These are phyloP conservation scores for Beauveria scarabaeidicola DNA, from an alignment of 2,329 filamentous ascomycete genomes.

Conservation along the genomic window DNA sequence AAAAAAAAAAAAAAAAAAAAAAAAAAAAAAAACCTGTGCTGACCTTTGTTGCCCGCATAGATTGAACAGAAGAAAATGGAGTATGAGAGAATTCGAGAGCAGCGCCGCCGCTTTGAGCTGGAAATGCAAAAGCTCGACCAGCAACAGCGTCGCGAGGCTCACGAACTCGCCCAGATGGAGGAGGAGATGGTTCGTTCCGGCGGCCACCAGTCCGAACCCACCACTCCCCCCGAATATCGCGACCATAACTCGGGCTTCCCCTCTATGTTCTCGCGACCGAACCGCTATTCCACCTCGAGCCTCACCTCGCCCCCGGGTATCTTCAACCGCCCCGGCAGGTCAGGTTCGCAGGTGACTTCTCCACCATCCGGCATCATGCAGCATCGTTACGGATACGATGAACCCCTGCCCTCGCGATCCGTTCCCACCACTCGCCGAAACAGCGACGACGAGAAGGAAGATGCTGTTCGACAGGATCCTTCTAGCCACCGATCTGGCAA, in stretches of 20 bases:
- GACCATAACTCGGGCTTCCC: constrained; percentile 65
- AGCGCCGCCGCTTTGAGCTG: constrained; percentile 80
- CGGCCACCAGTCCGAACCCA: constrained; percentile 86
- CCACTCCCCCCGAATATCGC: constrained; percentile 88
- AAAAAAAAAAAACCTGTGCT: constrained; percentile 17
- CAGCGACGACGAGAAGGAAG: constrained; percentile 82
- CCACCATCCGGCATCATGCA: constrained; percentile 58
- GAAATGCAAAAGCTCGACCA: constrained; percentile 87
- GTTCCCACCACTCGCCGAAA: constrained; percentile 81
- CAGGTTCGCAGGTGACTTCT: constrained; percentile 72
- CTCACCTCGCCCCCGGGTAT: constrained; percentile 72
- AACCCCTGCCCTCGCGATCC: constrained; percentile 60
- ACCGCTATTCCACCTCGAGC: constrained; percentile 83
- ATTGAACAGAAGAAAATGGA: constrained; percentile 90
- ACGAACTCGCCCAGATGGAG: constrained; percentile 77
- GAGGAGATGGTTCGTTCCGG: constrained; percentile 60
- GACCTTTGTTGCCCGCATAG: constrained; percentile 40
- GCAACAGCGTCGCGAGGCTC: constrained; percentile 72
- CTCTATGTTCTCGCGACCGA: constrained; percentile 71
- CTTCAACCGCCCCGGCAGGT: constrained; percentile 64
- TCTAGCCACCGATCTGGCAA: constrained; percentile 66
- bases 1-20: neutral
- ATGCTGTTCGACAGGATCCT: constrained; percentile 59
- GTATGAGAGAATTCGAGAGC: constrained; percentile 83
- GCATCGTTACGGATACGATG: constrained; percentile 45